phyloP scores from a whole-genome alignment of 306 rosid genomes.

The Prunus kanzakura region DNA sequence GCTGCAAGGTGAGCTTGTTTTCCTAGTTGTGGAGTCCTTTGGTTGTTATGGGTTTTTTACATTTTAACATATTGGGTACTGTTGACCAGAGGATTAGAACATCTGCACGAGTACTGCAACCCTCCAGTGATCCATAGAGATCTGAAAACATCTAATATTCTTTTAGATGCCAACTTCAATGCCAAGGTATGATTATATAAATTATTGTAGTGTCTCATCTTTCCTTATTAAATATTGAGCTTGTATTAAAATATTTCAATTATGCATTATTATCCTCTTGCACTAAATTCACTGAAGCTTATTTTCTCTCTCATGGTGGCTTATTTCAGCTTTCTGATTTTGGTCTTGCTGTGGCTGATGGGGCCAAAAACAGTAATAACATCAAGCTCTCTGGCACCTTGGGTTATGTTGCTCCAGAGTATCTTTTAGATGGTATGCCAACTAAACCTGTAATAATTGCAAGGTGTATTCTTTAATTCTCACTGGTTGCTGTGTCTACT shows the following conservation, averaged over 20 bases:
- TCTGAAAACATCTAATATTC: constrained; percentile 94
- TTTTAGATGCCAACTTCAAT: constrained; percentile 84
- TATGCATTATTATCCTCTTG: constrained; percentile 18
- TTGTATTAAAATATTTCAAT: constrained; percentile 7
- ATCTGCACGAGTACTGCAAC: constrained; percentile 80
- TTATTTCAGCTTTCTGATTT: constrained; percentile 90
- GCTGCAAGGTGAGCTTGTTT: constrained; percentile 63
- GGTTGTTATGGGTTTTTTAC: neutral
- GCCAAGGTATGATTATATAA: constrained; percentile 63
- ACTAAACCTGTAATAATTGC: constrained; percentile 28
- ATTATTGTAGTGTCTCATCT: constrained; percentile 10
- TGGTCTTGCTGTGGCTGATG: constrained; percentile 81
- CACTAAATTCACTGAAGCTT: constrained; percentile 21
- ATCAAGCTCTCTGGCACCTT: constrained; percentile 87
- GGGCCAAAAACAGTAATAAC: constrained; percentile 72
- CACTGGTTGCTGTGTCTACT: constrained; percentile 18
- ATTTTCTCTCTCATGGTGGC: constrained; percentile 10
- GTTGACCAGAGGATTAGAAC: constrained; percentile 83
- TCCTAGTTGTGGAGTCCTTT: neutral
- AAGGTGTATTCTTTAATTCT: constrained; percentile 10
- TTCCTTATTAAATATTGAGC: neutral
- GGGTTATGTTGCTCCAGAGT: constrained; percentile 96
- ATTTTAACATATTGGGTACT: constrained; percentile 27
- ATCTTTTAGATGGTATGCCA: constrained; percentile 85
- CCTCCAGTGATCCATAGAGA: constrained; percentile 93